Percentiles rank a stretch among this genome's conserved stretches.
Conservation (phyloP, 2,329 filamentous ascomycete genomes). For the Ceratocystis diversiconidia region DNA sequence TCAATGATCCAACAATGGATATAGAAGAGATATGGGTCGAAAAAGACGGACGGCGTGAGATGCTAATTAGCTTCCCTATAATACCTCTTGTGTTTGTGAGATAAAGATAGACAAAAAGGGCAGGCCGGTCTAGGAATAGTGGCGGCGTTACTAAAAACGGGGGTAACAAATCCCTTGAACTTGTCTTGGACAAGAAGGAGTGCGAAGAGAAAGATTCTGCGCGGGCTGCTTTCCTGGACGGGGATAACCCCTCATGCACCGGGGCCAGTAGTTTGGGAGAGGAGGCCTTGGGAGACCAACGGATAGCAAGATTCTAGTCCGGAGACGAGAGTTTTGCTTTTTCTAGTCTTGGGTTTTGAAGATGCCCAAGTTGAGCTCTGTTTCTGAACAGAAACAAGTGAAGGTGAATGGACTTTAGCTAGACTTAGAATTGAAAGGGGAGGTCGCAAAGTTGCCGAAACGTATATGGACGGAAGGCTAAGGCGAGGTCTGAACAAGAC, state of each 20-base stretch:
- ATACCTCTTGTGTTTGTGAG: background rate
- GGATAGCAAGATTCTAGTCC: constrained; percentile 1
- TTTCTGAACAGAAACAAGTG: background rate
- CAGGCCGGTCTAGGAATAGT: background rate
- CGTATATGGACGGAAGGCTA: background rate
- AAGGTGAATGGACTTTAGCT: background rate
- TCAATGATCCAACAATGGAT: constrained; percentile 14
- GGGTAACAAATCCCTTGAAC: background rate
- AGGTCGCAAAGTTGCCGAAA: background rate
- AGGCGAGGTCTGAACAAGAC: background rate
- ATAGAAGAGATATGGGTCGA: background rate
- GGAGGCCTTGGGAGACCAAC: constrained; percentile 12
- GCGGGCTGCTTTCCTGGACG: constrained; percentile 15
- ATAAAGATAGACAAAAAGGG: background rate
- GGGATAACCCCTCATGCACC: constrained; percentile 17
- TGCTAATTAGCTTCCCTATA: too few species aligned
- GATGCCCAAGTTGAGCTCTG: background rate
- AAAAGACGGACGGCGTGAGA: too few species aligned
- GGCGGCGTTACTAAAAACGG: background rate
- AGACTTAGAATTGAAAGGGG: background rate
- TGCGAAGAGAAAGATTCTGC: constrained; percentile 15
- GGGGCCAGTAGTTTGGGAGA: background rate
- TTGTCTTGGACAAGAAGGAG: constrained; percentile 1
- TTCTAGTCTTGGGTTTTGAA: background rate
- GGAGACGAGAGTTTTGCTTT: background rate